These are phyloP conservation scores for Ulmus americana DNA, from an alignment of 331 rosid species.

Conservation along the genomic window DNA sequence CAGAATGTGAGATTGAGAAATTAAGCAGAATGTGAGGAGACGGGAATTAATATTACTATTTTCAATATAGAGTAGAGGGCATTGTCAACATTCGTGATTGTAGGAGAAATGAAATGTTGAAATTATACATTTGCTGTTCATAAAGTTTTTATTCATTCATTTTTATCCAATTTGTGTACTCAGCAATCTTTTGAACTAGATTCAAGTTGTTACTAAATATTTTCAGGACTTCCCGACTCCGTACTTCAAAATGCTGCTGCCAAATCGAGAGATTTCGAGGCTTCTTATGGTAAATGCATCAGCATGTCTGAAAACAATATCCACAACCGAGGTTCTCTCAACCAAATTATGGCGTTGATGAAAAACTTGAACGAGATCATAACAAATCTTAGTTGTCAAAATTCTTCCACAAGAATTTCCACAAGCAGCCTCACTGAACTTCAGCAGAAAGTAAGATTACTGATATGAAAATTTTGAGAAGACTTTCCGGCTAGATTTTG, in stretches of 20 bases:
- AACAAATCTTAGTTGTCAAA: slow-evolving; percentile 31
- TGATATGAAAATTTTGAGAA: slow-evolving; percentile 37
- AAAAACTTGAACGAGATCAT: slow-evolving; percentile 33
- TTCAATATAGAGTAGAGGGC: not conserved
- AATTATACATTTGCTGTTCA: not conserved
- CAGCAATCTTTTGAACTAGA: not conserved
- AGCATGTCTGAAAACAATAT: slow-evolving; percentile 27
- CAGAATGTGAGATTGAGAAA: not conserved
- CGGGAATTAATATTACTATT: not conserved
- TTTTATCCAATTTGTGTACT: not conserved
- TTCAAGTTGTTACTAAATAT: slow-evolving; percentile 7
- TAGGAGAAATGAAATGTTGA: not conserved
- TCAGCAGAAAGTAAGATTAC: slow-evolving; percentile 53
- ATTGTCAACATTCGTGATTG: not conserved
- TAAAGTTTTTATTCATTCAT: not conserved
- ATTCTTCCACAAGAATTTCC: slow-evolving; percentile 22
- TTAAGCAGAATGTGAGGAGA: not conserved
- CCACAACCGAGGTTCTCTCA: slow-evolving; percentile 32
- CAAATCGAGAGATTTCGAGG: slow-evolving; percentile 82
- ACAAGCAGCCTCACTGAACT: slow-evolving; percentile 43
- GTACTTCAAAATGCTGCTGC: slow-evolving; percentile 70
- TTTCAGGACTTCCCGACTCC: slow-evolving; percentile 67
- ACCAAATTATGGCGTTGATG: slow-evolving; percentile 34
- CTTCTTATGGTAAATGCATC: slow-evolving; percentile 50
- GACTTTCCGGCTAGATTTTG: not conserved